phyloP scores from a whole-genome alignment of 306 rosid species.

The Corylus heterophylla region DNA sequence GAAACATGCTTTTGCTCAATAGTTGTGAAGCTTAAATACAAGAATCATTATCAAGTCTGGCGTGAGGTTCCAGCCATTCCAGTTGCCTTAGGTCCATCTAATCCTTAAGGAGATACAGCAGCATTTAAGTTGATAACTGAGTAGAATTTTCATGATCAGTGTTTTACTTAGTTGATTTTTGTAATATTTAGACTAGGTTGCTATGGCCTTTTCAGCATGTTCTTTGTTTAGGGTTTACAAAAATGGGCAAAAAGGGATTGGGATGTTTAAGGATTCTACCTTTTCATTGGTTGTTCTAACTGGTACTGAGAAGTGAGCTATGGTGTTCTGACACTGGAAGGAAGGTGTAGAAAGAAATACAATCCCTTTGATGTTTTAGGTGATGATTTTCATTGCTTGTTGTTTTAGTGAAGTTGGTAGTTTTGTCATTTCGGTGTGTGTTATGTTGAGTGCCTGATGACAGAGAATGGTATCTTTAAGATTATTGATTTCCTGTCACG shows the following conservation, averaged over 20 bases:
- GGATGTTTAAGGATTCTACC: background rate
- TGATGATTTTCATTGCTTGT: background rate
- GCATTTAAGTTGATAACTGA: no score
- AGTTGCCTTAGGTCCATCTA: no score
- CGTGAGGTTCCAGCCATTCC: no score
- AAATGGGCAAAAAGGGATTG: background rate
- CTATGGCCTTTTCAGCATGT: background rate
- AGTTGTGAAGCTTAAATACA: background rate
- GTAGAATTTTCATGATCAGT: no score
- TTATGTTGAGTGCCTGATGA: background rate
- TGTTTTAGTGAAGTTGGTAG: background rate
- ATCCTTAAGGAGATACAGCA: no score
- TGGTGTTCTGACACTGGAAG: background rate
- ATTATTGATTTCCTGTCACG: background rate
- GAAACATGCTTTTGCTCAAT: background rate
- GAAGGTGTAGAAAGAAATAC: background rate
- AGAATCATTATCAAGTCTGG: no score
- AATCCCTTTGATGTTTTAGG: background rate
- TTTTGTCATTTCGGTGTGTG: background rate
- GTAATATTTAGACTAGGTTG: no score
- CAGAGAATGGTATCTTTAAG: background rate
- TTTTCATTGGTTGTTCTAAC: background rate
- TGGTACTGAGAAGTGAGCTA: background rate
- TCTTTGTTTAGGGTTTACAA: background rate
- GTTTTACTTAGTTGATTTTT: no score